Conservation (phyloP, 2,329 filamentous ascomycete genomes). For the Cladophialophora carrionii region DNA sequence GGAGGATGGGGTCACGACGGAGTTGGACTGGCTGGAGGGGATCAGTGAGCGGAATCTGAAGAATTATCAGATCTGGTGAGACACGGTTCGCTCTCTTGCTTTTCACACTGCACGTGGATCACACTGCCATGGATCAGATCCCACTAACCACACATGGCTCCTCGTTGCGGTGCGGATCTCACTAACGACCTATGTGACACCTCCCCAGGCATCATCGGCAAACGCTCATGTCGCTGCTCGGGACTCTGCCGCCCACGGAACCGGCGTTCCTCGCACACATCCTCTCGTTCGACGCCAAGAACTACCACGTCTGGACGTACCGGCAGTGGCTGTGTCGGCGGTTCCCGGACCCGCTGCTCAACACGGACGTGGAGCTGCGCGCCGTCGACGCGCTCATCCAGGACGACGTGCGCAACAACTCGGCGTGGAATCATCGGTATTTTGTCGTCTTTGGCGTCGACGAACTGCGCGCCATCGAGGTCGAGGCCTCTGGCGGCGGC, state of each 20-base stretch:
- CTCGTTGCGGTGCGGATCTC: too few species aligned
- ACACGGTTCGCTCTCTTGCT: neutral
- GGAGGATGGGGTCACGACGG: conserved; percentile 53
- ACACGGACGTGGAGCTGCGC: conserved; percentile 63
- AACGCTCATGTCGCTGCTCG: conserved; percentile 59
- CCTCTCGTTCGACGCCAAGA: conserved; percentile 85
- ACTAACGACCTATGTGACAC: too few species aligned
- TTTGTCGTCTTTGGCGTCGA: conserved; percentile 77
- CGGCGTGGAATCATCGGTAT: conserved; percentile 96
- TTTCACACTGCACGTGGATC: too few species aligned
- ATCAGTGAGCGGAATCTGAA: conserved; percentile 84
- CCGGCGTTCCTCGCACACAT: conserved; percentile 75
- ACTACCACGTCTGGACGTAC: conserved; percentile 99
- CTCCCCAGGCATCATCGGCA: conserved; percentile 65
- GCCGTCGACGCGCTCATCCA: conserved; percentile 73
- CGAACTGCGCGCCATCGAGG: conserved; percentile 48
- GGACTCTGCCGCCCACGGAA: conserved; percentile 67
- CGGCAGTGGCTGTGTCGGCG: conserved; percentile 74
- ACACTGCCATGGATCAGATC: neutral
- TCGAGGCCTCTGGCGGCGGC: conserved; percentile 49
- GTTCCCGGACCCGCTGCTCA: conserved; percentile 47
- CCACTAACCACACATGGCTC: too few species aligned
- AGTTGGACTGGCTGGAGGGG: conserved; percentile 83
- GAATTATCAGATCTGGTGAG: conserved; percentile 95
- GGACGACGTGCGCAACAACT: conserved; percentile 90